Evolutionary conservation across 1,284 basidiomycete species (phyloP).

Genomic region (Rhizoctonia solani): DNA sequence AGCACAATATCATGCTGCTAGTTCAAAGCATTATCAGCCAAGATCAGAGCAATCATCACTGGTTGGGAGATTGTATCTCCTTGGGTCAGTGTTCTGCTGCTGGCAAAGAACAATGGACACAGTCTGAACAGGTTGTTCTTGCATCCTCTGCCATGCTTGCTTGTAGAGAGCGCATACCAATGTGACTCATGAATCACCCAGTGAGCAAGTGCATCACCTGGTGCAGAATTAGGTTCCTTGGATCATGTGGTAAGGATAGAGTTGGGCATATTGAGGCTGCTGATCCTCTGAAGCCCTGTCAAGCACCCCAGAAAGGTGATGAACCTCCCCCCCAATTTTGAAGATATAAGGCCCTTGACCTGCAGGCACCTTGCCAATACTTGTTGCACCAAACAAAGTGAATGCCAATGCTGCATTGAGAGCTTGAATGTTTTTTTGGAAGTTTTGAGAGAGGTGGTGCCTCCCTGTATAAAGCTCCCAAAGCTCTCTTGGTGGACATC

Average conservation of each 20-base stretch:
- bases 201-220: conserved; percentile 44
- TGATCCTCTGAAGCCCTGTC: conserved; percentile 39
- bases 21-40: conserved; percentile 44
- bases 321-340: conserved; percentile 48
- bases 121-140: conserved; percentile 3
- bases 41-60: conserved; percentile 49
- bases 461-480: no score
- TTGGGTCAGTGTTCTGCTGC: conserved; percentile 40
- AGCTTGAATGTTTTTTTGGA: no score
- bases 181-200: conserved; percentile 42
- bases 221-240: conserved; percentile 41
- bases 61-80: conserved; percentile 48
- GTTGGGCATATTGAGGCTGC: conserved; percentile 45
- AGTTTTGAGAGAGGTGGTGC: no score
- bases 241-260: conserved; percentile 46
- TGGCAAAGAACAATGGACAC: conserved; percentile 2
- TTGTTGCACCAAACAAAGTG: no score
- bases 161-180: conserved; percentile 45
- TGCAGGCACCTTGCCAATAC: no score
- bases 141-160: conserved; percentile 46
- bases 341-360: conserved; percentile 47
- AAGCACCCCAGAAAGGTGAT: conserved; percentile 47
- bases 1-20: conserved; percentile 47
- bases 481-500: no score
- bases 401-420: no score